Evolutionary conservation across 805 yeast species (phyloP).

Genomic region (Starmerella cellae): DNA sequence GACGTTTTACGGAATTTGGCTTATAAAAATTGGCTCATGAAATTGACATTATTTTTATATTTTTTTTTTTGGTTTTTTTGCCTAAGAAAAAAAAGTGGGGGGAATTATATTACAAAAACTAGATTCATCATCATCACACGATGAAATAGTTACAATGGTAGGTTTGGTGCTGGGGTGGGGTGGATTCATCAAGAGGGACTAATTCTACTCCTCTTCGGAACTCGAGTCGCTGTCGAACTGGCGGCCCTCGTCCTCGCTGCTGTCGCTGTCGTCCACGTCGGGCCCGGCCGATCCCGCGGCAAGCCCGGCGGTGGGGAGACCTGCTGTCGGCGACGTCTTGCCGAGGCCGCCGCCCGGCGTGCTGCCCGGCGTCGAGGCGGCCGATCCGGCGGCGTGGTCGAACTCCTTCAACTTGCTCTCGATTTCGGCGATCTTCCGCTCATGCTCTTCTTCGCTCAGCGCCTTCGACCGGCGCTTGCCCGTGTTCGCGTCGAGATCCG

Average conservation of each 20-base stretch:
- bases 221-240: conserved; percentile 21
- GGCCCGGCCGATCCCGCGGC: conserved; percentile 17
- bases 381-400: conserved; percentile 29
- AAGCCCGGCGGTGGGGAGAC: conserved; percentile 1
- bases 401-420: conserved; percentile 65
- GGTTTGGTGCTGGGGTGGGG: not conserved
- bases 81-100: not conserved
- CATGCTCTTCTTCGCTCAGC: conserved; percentile 52
- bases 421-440: conserved; percentile 53
- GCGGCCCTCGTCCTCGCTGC: conserved; percentile 21
- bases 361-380: conserved; percentile 4
- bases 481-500: not conserved
- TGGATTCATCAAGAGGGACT: not conserved
- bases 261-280: conserved; percentile 22
- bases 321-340: not conserved
- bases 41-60: too few relatives aligned
- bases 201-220: conserved; percentile 27
- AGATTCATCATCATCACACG: not conserved
- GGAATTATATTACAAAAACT: not conserved
- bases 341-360: not conserved
- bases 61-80: not conserved
- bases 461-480: conserved; percentile 41
- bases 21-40: too few relatives aligned
- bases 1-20: too few relatives aligned
- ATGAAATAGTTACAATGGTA: not conserved